These are phyloP conservation scores for Saccharum hybrid DNA, from an alignment of 202 grass and related monocot species.

Conservation along the genomic window DNA sequence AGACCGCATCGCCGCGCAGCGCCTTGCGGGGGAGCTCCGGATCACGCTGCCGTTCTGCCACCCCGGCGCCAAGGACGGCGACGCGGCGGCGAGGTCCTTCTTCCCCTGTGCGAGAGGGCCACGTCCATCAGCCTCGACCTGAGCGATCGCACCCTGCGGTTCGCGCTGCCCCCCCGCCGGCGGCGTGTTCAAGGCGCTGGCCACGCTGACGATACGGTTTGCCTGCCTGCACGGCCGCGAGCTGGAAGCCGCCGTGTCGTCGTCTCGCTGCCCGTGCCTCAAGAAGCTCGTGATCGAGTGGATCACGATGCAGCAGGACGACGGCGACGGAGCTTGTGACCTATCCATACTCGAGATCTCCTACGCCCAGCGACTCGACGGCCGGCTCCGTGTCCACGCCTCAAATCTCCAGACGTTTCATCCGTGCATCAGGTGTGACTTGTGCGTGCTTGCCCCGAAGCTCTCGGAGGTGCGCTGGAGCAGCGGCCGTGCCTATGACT, in stretches of 20 bases:
- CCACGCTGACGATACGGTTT: background rate
- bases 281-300: background rate
- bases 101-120: background rate
- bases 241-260: background rate
- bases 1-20: background rate
- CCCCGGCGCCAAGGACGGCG: background rate
- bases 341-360: background rate
- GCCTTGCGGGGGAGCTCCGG: background rate
- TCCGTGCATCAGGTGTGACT: background rate
- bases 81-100: background rate
- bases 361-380: rapidly evolving
- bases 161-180: background rate
- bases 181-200: background rate
- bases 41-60: background rate
- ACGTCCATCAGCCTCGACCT: background rate
- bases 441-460: background rate
- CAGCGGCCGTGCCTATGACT: background rate
- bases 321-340: background rate
- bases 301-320: background rate
- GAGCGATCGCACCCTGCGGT: background rate
- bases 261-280: background rate
- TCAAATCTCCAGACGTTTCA: background rate
- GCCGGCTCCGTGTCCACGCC: background rate
- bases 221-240: background rate
- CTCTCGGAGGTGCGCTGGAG: background rate